Evolutionary conservation across 2,329 filamentous ascomycete genomes (phyloP).

Genomic region (Penicillium sp.): DNA sequence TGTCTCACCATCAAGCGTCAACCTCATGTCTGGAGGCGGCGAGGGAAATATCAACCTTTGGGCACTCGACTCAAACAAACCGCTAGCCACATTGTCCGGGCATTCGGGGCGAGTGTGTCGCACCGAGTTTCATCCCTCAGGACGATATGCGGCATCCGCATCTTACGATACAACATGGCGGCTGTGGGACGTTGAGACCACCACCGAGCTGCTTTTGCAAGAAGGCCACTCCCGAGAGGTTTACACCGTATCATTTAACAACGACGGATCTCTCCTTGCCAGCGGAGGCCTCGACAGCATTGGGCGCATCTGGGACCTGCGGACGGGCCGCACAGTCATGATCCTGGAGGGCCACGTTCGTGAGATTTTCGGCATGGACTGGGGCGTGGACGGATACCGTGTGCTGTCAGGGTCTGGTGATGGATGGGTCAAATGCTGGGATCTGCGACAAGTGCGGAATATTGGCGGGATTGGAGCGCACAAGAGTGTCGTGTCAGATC

Average conservation of each 20-base stretch:
- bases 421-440: slow-evolving; percentile 98
- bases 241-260: slow-evolving; percentile 85
- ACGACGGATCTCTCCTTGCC: slow-evolving; percentile 84
- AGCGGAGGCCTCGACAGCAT: slow-evolving; percentile 95
- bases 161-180: slow-evolving; percentile 97
- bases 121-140: slow-evolving; percentile 92
- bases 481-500: slow-evolving; percentile 84
- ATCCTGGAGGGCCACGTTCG: slow-evolving; percentile 91
- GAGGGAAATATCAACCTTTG: slow-evolving; percentile 87
- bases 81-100: slow-evolving; percentile 76
- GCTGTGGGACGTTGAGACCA: slow-evolving; percentile 89
- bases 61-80: slow-evolving; percentile 84
- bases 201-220: slow-evolving; percentile 80
- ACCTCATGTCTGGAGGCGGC: slow-evolving; percentile 86
- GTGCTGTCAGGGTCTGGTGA: slow-evolving; percentile 90
- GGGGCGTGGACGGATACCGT: slow-evolving; percentile 88
- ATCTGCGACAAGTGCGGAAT: slow-evolving; percentile 83
- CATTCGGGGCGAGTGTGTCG: slow-evolving; percentile 87
- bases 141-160: slow-evolving; percentile 84
- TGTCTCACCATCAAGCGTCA: slow-evolving; percentile 72
- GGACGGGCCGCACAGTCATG: slow-evolving; percentile 92
- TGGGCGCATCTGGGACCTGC: slow-evolving; percentile 90
- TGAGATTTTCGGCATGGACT: slow-evolving; percentile 90
- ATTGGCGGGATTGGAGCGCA: slow-evolving; percentile 88
- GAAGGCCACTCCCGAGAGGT: slow-evolving; percentile 95